phyloP scores from a whole-genome alignment of 257 asterid species.

The Haberlea rhodopensis region DNA sequence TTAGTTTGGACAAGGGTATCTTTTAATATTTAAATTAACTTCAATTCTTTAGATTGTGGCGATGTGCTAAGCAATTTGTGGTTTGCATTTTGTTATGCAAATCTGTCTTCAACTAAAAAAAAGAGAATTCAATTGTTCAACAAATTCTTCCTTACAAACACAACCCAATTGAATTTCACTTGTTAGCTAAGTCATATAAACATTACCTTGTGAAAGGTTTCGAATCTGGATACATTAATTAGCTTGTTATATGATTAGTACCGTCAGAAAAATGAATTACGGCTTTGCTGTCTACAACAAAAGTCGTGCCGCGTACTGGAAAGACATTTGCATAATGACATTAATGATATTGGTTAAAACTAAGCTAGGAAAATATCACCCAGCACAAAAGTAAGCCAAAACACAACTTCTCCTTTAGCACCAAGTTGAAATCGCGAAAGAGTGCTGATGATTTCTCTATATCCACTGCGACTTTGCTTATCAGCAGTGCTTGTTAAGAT shows the following conservation, averaged over 20 bases:
- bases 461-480: not conserved
- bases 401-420: conserved; percentile 1
- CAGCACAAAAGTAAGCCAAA: not conserved
- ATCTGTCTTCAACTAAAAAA: not conserved
- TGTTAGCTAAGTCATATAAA: not conserved
- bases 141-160: not conserved
- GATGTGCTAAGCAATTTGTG: not conserved
- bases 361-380: not conserved
- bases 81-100: not conserved
- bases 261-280: conserved; percentile 6
- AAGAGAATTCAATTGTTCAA: not conserved
- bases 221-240: not conserved
- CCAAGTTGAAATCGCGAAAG: not conserved
- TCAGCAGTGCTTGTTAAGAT: not conserved
- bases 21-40: too few species aligned
- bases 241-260: not conserved
- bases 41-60: not conserved
- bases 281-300: not conserved
- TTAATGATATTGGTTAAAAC: not conserved
- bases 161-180: conserved; percentile 1
- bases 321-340: not conserved
- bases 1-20: not conserved
- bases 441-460: not conserved
- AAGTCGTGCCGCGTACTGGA: not conserved
- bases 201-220: not conserved